Base-by-base conservation (phyloP, 352 stramenopile genomes). In the Saprolegnia diclina region DNA sequence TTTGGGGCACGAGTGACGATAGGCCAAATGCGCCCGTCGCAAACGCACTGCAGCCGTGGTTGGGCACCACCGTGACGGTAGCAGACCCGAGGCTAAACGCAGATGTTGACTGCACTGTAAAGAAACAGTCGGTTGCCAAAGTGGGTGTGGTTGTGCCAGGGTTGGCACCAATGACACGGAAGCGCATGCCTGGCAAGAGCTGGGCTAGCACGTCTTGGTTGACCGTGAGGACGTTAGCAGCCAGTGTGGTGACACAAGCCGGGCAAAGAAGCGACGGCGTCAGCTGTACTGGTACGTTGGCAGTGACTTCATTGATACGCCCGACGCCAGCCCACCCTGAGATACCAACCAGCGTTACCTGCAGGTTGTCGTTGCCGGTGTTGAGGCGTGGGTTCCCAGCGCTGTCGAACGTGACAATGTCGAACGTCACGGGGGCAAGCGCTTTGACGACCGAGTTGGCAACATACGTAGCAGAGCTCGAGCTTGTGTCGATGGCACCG, bases 301-400 rank as follows among this genome's bases (percentile, higher is more conserved):
- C 42, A 2, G 81, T 71, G 6, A 89, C 73, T 35, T 97, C 90
- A 56, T 97, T 97, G 10, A 91, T 79, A 18, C 92, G 87, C 4
- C 93, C 94, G 42, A 85, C 82, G 35, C 74, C 64, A 0, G 94
- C 92, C 94, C 93, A 98, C 11, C 88, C 92, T 16, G 72, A 77
- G 11, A 74, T 74, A 4, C 92, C 95, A 29, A 86, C 68, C 9
- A 98, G 78, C 13, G 78, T 85, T 0, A 98, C 86, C 13, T 95
- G 78, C 54, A 97, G 95, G 0, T 19, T 9, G 48, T 94, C 82
- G 29, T 74, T 84, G 9, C 91, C 94, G 59, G 88, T 83, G 37
- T 97, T 92, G 56, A 90, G 89, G 11, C 83, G 90, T n/a, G 77
- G 74, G 61, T 98, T 98, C 13, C 78, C 73, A 26, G 86, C 81